phyloP scores from a whole-genome alignment of 768 basidiomycete species.

The Agrocybe praecox region DNA sequence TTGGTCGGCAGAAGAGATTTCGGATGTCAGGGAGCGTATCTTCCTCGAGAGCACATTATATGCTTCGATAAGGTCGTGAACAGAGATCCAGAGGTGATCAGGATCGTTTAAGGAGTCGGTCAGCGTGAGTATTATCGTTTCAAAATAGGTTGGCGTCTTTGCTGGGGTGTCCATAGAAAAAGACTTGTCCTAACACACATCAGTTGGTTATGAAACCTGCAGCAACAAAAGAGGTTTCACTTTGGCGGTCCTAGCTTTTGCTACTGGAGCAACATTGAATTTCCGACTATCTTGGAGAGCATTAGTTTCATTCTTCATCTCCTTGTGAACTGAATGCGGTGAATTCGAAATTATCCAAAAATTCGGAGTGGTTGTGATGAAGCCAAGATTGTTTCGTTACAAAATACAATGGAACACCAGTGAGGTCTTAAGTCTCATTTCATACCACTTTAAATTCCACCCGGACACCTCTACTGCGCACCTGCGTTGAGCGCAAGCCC shows the following conservation, averaged over 20 bases:
- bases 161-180: not conserved
- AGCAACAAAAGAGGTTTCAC: not conserved
- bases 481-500: no score
- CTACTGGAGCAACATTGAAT: not conserved
- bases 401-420: not conserved
- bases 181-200: not conserved
- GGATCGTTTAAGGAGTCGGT: constrained; percentile 44
- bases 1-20: constrained; percentile 16
- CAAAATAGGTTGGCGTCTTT: constrained; percentile 29
- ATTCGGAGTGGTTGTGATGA: not conserved
- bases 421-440: not conserved
- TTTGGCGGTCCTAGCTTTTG: not conserved
- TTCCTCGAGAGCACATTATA: constrained; percentile 54
- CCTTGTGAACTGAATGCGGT: not conserved
- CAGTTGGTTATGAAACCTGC: not conserved
- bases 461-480: no score
- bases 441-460: no score
- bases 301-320: not conserved
- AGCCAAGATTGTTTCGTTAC: constrained; percentile 1
- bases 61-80: constrained; percentile 63
- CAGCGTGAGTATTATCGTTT: constrained; percentile 49
- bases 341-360: no score
- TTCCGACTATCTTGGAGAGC: constrained; percentile 6
- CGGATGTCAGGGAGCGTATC: constrained; percentile 32
- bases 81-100: constrained; percentile 34